Percentiles rank a stretch among this genome's conserved stretches.
These are phyloP conservation scores for Malassezia psittaci DNA, from an alignment of 1,284 basidiomycete species.

Conservation along the genomic window DNA sequence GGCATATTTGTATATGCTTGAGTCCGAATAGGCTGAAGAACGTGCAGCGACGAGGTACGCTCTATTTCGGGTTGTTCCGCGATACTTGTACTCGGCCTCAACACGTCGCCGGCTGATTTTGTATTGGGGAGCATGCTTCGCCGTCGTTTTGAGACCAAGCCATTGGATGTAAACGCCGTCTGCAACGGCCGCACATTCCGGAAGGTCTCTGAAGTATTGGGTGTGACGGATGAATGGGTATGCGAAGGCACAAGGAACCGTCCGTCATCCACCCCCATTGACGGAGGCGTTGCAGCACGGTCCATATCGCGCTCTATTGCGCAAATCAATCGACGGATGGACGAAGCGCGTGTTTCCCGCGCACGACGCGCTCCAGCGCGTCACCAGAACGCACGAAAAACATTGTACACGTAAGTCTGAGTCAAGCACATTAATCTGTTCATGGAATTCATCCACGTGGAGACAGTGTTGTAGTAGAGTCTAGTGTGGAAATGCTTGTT, in stretches of 20 bases:
- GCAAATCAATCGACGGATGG: neutral
- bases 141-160: slow-evolving; percentile 47
- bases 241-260: neutral
- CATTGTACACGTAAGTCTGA: neutral
- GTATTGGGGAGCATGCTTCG: neutral
- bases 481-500: no score
- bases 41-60: neutral
- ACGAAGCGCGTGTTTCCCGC: neutral
- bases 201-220: slow-evolving; percentile 47
- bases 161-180: slow-evolving; percentile 50
- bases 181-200: slow-evolving; percentile 50
- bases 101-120: neutral
- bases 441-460: neutral
- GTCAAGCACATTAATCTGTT: neutral
- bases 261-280: neutral
- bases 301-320: neutral
- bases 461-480: no score
- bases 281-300: neutral
- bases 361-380: slow-evolving; percentile 2
- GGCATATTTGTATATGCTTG: neutral
- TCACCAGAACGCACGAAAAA: neutral
- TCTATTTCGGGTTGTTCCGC: neutral
- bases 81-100: neutral
- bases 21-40: neutral
- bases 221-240: neutral